phyloP scores from a whole-genome alignment of 2,329 filamentous ascomycete species.

The Polychaeton citri region DNA sequence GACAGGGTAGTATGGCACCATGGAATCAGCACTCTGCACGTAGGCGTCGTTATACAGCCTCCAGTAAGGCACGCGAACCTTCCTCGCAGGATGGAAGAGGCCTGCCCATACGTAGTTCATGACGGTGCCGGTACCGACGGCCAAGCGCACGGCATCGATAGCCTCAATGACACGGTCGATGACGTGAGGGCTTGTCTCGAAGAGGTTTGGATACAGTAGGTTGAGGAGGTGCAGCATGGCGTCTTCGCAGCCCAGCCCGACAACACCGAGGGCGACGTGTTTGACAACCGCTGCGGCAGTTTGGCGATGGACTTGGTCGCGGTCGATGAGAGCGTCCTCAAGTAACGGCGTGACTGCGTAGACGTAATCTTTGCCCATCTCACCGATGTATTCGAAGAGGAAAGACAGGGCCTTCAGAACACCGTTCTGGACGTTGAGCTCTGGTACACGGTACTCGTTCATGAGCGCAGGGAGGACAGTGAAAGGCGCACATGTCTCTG shows the following conservation, averaged over 20 bases:
- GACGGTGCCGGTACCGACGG: conserved; percentile 78
- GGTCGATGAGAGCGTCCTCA: conserved; percentile 92
- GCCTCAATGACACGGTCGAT: conserved; percentile 97
- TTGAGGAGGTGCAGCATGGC: conserved; percentile 98
- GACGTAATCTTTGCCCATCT: conserved; percentile 98
- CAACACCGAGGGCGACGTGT: conserved; percentile 93
- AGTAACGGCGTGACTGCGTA: conserved; percentile 93
- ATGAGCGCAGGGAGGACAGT: conserved; percentile 96
- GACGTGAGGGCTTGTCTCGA: conserved; percentile 95
- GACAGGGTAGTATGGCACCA: conserved; percentile 92
- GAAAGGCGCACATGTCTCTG: conserved; percentile 95
- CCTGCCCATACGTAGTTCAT: conserved; percentile 99
- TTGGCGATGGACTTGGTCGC: conserved; percentile 94
- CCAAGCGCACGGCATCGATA: conserved; percentile 88
- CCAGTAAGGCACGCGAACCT: conserved; percentile 93
- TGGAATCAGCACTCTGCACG: conserved; percentile 80
- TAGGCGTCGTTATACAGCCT: conserved; percentile 94
- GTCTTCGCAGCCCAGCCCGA: conserved; percentile 92
- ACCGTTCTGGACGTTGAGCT: conserved; percentile 97
- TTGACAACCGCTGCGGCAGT: conserved; percentile 95
- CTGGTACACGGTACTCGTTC: conserved; percentile 98
- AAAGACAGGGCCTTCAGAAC: conserved; percentile 95
- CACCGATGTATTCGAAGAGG: conserved; percentile 97
- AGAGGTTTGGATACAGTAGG: conserved; percentile 88
- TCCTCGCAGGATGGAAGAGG: conserved; percentile 89